Evolutionary conservation across 1,284 basidiomycete genomes (phyloP), one percentile per base, ranked within the genome.

Genomic region (Austroboletus olivaceoglutinosus): DNA sequence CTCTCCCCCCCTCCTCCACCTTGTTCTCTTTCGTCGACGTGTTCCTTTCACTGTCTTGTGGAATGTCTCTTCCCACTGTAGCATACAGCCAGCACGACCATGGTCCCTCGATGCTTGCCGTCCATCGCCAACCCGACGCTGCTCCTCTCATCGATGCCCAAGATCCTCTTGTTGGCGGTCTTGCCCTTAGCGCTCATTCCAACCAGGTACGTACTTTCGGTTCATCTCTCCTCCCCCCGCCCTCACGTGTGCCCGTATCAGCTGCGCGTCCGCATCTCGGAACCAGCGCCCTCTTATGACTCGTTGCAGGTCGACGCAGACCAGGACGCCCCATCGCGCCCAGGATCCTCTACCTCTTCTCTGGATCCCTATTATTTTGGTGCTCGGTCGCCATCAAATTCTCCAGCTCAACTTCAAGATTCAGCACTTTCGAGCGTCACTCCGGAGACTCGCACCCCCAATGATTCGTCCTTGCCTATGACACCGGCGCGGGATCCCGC

Each of bases 361-460:
- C 75, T 91, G 48, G 89, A 91, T 72, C 86, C 89, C 6, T 91
- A 91, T 67, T 91, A 91, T 66, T 91, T 90, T 73, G 81, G 85
- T 45, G 68, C 77, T 31, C 78, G 76, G 58, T 85, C 84, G 27
- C 80, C 84, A 30, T 77, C 79, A 12, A 81, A 80, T 52, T 86
- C 85, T 19, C 83, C 85, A 15, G 51, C 50, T 7, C 50, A 53
- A 15, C 19, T 44, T 15, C 54, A 48, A 21, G 57, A 59, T 34
- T 21, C 55, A 21, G 68, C 74, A 51, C 67, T 73, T 53, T 55
- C 55, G 10, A 69, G 70, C 42, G 68, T 61, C 52, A 78, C 77
- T 11, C 76, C 77, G 12, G 76, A 78, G 45, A 70, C 71, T 45
- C 68, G 63, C 50, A 63, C 62, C 36, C 59, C 68, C 27, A 63